phyloP scores from a whole-genome alignment of 192 early-diverging fungal genomes.

The Rhizophagus clarus region DNA sequence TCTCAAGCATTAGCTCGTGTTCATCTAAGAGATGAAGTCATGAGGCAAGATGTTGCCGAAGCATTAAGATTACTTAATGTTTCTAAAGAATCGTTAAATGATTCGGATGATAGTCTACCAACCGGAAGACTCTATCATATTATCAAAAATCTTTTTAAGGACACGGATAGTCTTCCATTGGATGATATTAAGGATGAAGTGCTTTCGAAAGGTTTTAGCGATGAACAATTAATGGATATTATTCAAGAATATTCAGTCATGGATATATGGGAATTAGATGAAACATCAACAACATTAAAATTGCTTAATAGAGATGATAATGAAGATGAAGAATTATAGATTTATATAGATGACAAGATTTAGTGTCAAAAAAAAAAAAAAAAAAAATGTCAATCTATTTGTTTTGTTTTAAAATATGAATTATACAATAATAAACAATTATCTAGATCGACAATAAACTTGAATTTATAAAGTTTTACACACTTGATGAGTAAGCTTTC shows the following conservation, averaged over 20 bases:
- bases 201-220: slow-evolving; percentile 75
- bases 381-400: no score
- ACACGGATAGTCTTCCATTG: slow-evolving; percentile 53
- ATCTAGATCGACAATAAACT: no score
- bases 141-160: slow-evolving; percentile 70
- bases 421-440: no score
- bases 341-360: neutral
- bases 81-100: slow-evolving; percentile 81
- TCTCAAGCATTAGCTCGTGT: slow-evolving; percentile 83
- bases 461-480: no score
- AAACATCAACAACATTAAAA: slow-evolving; percentile 55
- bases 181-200: slow-evolving; percentile 69
- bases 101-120: slow-evolving; percentile 56
- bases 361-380: neutral
- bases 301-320: slow-evolving; percentile 4
- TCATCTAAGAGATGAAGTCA: slow-evolving; percentile 67
- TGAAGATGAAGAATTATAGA: neutral
- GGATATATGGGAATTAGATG: slow-evolving; percentile 70
- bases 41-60: slow-evolving; percentile 81
- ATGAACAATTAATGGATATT: slow-evolving; percentile 74
- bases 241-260: slow-evolving; percentile 74
- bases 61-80: slow-evolving; percentile 88
- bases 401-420: neutral
- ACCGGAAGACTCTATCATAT: slow-evolving; percentile 73
- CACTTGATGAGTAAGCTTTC: no score